These are phyloP conservation scores for Kappamyces sp. DNA, from an alignment of 192 early-diverging fungal species.

Conservation along the genomic window DNA sequence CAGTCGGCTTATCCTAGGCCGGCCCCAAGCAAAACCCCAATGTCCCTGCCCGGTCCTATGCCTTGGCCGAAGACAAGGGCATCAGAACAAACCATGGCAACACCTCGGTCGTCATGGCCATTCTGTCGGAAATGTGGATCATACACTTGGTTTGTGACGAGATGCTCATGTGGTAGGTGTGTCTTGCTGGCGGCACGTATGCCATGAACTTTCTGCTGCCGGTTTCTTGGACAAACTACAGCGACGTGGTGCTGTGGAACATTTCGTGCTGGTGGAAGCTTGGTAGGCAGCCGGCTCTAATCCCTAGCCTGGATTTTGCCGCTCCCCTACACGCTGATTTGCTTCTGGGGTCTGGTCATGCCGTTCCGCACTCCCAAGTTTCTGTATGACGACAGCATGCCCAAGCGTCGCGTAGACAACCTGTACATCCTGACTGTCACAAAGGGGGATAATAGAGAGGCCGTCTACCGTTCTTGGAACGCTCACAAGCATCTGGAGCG, in stretches of 20 bases:
- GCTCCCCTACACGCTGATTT: constrained; percentile 53
- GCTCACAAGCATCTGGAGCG: constrained; percentile 49
- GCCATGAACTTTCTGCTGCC: constrained; percentile 41
- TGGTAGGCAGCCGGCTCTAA: constrained; percentile 22
- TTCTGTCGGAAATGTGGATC: constrained; percentile 52
- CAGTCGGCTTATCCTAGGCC: constrained; percentile 3
- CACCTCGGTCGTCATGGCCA: constrained; percentile 44
- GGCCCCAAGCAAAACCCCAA: constrained; percentile 6
- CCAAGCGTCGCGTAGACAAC: constrained; percentile 49
- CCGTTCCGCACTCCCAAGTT: constrained; percentile 55
- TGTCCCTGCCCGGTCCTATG: constrained; percentile 36
- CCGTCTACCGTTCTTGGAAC: constrained; percentile 51
- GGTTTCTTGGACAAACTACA: constrained; percentile 29
- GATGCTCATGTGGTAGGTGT: constrained; percentile 37
- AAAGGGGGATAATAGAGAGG: constrained; percentile 48
- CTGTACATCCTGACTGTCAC: constrained; percentile 55
- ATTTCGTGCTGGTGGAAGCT: constrained; percentile 52
- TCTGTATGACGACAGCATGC: constrained; percentile 42
- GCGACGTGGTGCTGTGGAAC: constrained; percentile 49
- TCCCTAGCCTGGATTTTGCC: constrained; percentile 45
- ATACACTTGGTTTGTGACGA: constrained; percentile 40
- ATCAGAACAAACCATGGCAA: constrained; percentile 49
- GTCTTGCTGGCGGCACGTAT: constrained; percentile 40
- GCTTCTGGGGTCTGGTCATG: constrained; percentile 49
- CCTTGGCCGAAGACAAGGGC: constrained; percentile 28